phyloP scores from a whole-genome alignment of 2,329 filamentous ascomycete genomes.

The Colletotrichum gigasporum region DNA sequence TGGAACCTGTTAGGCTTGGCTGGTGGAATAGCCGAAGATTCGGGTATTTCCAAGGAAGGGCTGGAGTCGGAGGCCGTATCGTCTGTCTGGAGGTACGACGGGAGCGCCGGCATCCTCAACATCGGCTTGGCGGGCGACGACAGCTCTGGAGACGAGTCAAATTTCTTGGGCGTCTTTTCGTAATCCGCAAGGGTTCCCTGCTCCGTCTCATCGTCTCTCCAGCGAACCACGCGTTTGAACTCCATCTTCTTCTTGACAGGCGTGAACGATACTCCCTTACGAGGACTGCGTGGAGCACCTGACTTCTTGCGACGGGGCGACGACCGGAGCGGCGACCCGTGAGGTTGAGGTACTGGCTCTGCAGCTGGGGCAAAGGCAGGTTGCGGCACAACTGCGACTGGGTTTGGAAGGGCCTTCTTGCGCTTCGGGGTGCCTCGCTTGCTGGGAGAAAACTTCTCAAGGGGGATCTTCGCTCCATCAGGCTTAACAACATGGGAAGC shows the following conservation, averaged over 20 bases:
- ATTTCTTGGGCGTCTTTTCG: conserved; percentile 85
- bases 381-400: conserved; percentile 54
- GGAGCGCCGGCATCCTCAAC: conserved; percentile 49
- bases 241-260: conserved; percentile 81
- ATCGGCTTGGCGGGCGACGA: conserved; percentile 56
- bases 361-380: conserved; percentile 50
- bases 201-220: conserved; percentile 88
- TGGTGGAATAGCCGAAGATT: conserved; percentile 46
- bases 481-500: conserved; percentile 90
- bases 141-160: conserved; percentile 62
- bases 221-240: conserved; percentile 81
- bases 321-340: conserved; percentile 72
- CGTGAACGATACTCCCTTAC: conserved; percentile 82
- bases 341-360: conserved; percentile 33
- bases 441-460: conserved; percentile 75
- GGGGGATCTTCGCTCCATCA: conserved; percentile 71
- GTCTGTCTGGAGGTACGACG: conserved; percentile 55
- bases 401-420: conserved; percentile 60
- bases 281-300: conserved; percentile 49
- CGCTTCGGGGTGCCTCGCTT: conserved; percentile 82
- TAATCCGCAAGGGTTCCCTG: conserved; percentile 89
- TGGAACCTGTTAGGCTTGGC: conserved; percentile 82
- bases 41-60: conserved; percentile 67
- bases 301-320: conserved; percentile 84
- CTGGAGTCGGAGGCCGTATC: conserved; percentile 64